Base-by-base conservation (phyloP, 2,329 filamentous ascomycete genomes). In the Fusarium sp. region DNA sequence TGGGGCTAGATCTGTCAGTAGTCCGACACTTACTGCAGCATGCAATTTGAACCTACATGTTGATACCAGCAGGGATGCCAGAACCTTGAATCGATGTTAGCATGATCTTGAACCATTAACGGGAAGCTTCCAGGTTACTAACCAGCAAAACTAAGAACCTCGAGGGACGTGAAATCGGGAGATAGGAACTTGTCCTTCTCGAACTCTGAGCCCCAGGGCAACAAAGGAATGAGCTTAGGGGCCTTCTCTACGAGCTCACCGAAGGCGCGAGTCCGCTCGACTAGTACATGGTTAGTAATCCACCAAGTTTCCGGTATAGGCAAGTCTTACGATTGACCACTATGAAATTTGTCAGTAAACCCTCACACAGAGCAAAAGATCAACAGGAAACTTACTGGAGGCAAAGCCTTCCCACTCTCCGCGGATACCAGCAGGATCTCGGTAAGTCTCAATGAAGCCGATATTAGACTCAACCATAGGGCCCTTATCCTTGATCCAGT, bases 131-230 rank as follows among this genome's bases (percentile, higher is more conserved):
- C 15, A 3, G 16, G 8, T 20, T 20, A 44, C 68, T 35, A 56
- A 75, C 77, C 80, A 58, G 79, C 80, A 73, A 98, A 98, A 2
- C 92, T 93, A 64, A 98, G 81, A 5, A 98, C 94, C 79, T 99
- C 96, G 3, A 98, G 85, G 12, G 92, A 96, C 1, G 96, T 98
- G 77, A 99, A 99, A 78, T 99, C 96, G 0, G 96, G 96, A 53
- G 93, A 95, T 35, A 97, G 82, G 80, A 99, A 99, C 76, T 92
- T 94, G 83, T 98, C 94, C 81, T 98, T 98, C 78, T 99, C 96
- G 71, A 98, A 99, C 1, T 93, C 92, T 46, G 88, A 87, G 35
- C 85, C 84, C 96, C 96, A 99, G 0, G 96, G 96, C 16, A 99
- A 84, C 66, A 97, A 89, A 9, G 94, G 93, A 52, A 99, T 98